Evolutionary conservation across 2,329 filamentous ascomycete species (phyloP).

Genomic region (Fusarium veterinarium): DNA sequence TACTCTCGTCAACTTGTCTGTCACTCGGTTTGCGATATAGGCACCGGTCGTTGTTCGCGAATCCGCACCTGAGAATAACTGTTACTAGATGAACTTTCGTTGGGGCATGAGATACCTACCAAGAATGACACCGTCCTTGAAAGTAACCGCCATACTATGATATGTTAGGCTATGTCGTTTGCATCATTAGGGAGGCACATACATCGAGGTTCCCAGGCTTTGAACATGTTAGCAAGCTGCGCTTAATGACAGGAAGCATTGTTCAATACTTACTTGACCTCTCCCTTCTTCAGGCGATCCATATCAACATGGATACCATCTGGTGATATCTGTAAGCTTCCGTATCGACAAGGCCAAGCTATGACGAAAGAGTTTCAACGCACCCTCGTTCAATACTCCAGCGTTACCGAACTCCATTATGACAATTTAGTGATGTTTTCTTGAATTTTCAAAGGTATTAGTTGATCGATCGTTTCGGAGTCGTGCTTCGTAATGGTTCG

Average conservation of each 20-base stretch:
- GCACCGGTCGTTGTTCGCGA: conserved; percentile 96
- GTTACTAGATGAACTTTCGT: conserved; percentile 23
- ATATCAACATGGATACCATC: conserved; percentile 99
- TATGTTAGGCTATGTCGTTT: conserved; percentile 42
- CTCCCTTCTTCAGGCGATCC: conserved; percentile 97
- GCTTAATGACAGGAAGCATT: background rate
- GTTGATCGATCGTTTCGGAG: conserved; percentile 10
- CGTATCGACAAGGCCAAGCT: conserved; percentile 25
- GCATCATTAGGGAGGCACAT: conserved; percentile 54
- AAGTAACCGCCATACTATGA: conserved; percentile 95
- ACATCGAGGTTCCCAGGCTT: conserved; percentile 98
- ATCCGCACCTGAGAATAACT: conserved; percentile 75
- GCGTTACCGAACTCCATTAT: conserved; percentile 73
- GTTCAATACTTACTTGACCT: conserved; percentile 85
- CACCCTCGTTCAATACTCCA: conserved; percentile 74
- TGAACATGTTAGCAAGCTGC: conserved; percentile 47
- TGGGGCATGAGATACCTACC: conserved; percentile 58
- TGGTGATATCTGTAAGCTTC: conserved; percentile 54
- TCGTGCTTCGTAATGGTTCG: conserved; percentile 40
- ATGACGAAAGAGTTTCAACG: conserved; percentile 43
- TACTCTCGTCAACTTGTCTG: conserved; percentile 98
- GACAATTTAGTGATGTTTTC: background rate
- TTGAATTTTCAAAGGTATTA: background rate
- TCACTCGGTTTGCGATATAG: conserved; percentile 99
- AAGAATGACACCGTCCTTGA: conserved; percentile 97